These are phyloP conservation scores for Leccinum cinnamomeum DNA, from an alignment of 1,284 basidiomycete species.

Conservation along the genomic window DNA sequence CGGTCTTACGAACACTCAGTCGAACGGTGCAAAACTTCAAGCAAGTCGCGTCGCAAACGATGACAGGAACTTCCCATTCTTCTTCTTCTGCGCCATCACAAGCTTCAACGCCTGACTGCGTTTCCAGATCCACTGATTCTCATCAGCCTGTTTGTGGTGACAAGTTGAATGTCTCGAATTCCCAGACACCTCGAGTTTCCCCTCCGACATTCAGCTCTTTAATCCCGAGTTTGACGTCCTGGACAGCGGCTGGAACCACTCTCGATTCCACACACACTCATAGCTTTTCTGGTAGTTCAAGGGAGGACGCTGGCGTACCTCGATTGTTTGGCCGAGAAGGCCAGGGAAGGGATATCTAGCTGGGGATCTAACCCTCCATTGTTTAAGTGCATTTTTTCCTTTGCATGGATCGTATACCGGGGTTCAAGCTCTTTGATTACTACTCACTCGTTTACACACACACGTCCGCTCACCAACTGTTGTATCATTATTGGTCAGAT, in stretches of 20 bases:
- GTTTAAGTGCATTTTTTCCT: neutral
- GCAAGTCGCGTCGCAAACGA: conserved; percentile 36
- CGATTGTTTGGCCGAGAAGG: conserved; percentile 30
- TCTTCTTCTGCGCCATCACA: conserved; percentile 1
- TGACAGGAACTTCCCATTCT: conserved; percentile 24
- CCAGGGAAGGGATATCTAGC: conserved; percentile 37
- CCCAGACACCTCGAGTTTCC: conserved; percentile 23
- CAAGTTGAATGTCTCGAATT: conserved; percentile 4
- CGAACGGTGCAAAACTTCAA: conserved; percentile 37
- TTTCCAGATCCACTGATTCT: conserved; percentile 1
- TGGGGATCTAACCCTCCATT: neutral
- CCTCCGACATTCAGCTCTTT: conserved; percentile 34
- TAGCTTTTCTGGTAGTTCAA: conserved; percentile 2
- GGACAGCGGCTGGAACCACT: conserved; percentile 30
- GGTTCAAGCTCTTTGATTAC: neutral
- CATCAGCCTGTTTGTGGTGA: neutral
- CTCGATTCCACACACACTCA: conserved; percentile 17
- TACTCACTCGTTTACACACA: conserved; percentile 1
- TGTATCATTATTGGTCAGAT: conserved; percentile 20
- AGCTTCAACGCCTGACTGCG: conserved; percentile 1
- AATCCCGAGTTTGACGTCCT: conserved; percentile 38
- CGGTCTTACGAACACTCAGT: conserved; percentile 35
- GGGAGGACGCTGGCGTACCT: conserved; percentile 25
- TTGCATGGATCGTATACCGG: conserved; percentile 4
- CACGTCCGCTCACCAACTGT: conserved; percentile 1